Evolutionary conservation across 179 eudicot genomes (phyloP).

Genomic region (Spergularia azorica): DNA sequence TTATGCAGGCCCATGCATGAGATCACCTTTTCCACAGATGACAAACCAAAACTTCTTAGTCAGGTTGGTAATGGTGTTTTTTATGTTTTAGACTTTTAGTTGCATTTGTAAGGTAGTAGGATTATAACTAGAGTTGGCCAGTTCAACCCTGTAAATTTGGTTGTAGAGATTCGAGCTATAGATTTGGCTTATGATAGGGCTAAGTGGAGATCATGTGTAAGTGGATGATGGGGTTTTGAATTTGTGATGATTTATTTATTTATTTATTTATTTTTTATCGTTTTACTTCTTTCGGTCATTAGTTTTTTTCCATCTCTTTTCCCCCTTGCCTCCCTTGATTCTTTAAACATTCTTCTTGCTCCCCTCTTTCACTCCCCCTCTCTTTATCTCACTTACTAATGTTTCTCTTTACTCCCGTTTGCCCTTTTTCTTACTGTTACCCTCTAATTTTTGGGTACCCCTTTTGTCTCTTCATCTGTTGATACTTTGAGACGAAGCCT

Average conservation of each 20-base stretch:
- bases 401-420: not conserved
- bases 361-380: not conserved
- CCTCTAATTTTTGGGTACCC: not conserved
- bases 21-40: constrained; percentile 79
- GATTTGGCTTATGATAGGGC: not conserved
- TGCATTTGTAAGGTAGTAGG: not conserved
- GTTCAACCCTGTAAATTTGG: not conserved
- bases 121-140: not conserved
- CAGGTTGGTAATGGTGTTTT: constrained; percentile 50
- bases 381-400: not conserved
- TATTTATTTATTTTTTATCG: not conserved
- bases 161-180: not conserved
- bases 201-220: not conserved
- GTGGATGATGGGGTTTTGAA: not conserved
- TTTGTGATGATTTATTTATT: not conserved
- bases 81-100: not conserved
- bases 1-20: constrained; percentile 89
- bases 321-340: not conserved
- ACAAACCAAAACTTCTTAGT: constrained; percentile 87
- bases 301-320: not conserved
- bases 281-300: not conserved
- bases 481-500: too few species aligned
- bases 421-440: not conserved
- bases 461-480: not conserved
- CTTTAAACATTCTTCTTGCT: not conserved